Base-by-base conservation (phyloP, 495 filamentous ascomycete genomes). In the Evernia prunastri region DNA sequence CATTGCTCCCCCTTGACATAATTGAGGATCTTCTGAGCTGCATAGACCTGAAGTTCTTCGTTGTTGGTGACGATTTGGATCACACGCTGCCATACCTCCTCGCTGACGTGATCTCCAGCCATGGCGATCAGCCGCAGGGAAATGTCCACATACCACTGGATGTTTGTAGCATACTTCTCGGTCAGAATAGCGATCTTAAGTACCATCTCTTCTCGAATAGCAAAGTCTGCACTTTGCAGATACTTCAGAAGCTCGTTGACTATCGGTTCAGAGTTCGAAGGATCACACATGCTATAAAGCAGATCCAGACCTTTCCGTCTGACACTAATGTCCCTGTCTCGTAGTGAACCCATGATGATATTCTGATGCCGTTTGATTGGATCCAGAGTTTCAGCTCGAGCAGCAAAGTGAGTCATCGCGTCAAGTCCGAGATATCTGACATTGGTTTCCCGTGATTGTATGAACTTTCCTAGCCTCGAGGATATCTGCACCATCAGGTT, bases 21-120 rank as follows among this genome's bases (percentile, higher is more conserved):
- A 58, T 89, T 84, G 12, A 98, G 78, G 37, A 92, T 91, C 66
- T 92, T 95, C 70, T 94, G 89, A 13, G 93, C 93, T 0, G 94
- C 94, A 74, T 98, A 98, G 3, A 95, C 88, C 77, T 98, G 94
- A 45, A 98, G 80, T 74, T 96, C 92, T 72, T 99, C 95, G 75
- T 99, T 99, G 77, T 99, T 99, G 43, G 95, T 97, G 63, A 99
- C 92, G 68, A 99, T 97, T 74, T 97, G 95, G 67, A 96, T 97
- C 61, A 99, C 92, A 68, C 95, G 87, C 68, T 99, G 95, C 95
- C 95, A 99, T 31, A 99, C 95, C 77, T 99, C 95, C 61, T 99
- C 95, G 74, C 93, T 97, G 61, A 99, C 93, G 76, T 98, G 95
- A 70, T 99, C 95, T 65, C 95, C 95, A 13, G 95, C 95, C 81